Evolutionary conservation across 495 filamentous ascomycete species (phyloP).

Genomic region (Neurospora africana): DNA sequence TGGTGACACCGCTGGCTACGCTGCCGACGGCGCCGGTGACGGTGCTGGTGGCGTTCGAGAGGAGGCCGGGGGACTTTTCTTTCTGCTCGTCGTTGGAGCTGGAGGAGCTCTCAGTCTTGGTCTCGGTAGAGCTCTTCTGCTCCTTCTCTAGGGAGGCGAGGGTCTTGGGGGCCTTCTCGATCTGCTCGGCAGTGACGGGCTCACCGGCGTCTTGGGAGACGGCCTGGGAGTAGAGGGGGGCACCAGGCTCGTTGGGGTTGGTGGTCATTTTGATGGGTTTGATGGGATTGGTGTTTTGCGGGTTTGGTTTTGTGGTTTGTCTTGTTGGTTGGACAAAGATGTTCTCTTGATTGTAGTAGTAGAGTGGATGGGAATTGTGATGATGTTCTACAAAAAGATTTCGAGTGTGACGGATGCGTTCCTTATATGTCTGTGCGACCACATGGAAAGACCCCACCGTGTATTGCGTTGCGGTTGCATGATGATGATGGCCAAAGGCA

Average conservation of each 20-base stretch:
- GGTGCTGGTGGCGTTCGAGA: not conserved
- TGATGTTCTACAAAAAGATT: not conserved
- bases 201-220: not conserved
- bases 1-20: conserved; percentile 47
- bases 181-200: not conserved
- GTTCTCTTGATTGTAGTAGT: not conserved
- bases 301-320: not conserved
- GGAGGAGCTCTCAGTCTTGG: not conserved
- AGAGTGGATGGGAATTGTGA: not conserved
- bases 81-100: not conserved
- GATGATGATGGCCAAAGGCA: not conserved
- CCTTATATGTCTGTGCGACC: not conserved
- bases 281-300: not conserved
- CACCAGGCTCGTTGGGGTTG: not conserved
- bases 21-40: conserved; percentile 54
- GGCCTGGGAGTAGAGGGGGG: not conserved
- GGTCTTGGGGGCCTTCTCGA: not conserved
- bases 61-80: not conserved
- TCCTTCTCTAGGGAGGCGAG: not conserved
- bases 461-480: not conserved
- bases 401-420: not conserved
- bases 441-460: not conserved
- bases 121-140: not conserved
- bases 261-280: not conserved
- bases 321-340: not conserved